These are phyloP conservation scores for Fusarium tricinctum DNA, from an alignment of 2,329 filamentous ascomycete species.

Conservation along the genomic window DNA sequence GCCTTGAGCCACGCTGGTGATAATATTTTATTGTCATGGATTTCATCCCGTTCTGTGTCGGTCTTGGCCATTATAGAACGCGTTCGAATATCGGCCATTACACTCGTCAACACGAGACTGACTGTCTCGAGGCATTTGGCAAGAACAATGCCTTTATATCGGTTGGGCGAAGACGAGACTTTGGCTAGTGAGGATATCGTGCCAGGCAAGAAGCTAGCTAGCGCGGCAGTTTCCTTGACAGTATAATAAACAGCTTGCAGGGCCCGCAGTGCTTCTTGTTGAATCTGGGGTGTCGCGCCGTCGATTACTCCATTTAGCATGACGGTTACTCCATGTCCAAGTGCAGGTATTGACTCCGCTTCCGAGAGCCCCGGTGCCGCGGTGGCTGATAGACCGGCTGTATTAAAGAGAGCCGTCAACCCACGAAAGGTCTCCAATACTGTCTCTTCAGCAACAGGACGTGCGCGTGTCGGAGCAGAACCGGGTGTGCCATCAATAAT, in stretches of 20 bases:
- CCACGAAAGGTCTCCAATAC: conserved; percentile 78
- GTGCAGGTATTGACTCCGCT: conserved; percentile 76
- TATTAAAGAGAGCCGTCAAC: conserved; percentile 74
- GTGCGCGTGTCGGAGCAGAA: conserved; percentile 58
- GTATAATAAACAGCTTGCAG: conserved; percentile 73
- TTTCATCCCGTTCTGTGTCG: conserved; percentile 45
- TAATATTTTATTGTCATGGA: conserved; percentile 56
- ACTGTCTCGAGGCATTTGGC: conserved; percentile 72
- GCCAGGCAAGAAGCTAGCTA: conserved; percentile 89
- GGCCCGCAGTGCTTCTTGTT: conserved; percentile 76
- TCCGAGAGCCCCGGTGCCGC: conserved; percentile 66
- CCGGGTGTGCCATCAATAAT: conserved; percentile 80
- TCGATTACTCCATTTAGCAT: conserved; percentile 80
- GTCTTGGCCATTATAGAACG: conserved; percentile 60
- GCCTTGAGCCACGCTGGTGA: conserved; percentile 80
- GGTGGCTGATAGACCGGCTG: conserved; percentile 65
- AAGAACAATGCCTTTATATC: conserved; percentile 71
- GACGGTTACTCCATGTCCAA: conserved; percentile 86
- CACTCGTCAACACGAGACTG: conserved; percentile 65
- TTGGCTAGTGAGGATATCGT: conserved; percentile 86
- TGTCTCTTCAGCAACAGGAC: conserved; percentile 78
- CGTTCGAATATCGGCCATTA: conserved; percentile 70
- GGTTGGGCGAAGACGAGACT: conserved; percentile 76
- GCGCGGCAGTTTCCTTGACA: conserved; percentile 78
- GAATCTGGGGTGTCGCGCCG: conserved; percentile 75